A percentile compares a stretch with the other conserved stretches of the same genome.
phyloP scores from a whole-genome alignment of 2,329 filamentous ascomycete genomes.

The Curvularia lunata region DNA sequence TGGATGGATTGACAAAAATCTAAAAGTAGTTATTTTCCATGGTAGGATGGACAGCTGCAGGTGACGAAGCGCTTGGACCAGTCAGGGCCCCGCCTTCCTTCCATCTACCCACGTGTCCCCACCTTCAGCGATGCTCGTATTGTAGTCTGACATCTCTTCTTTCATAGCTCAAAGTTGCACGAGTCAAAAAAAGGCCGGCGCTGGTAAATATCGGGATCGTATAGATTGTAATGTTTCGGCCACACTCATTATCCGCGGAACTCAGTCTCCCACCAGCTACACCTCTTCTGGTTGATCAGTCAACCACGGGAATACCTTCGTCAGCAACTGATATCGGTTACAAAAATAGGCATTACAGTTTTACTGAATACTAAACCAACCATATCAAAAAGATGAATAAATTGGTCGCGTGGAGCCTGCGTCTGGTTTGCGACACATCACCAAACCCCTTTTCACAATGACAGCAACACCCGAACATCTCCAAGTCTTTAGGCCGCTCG shows the following conservation, averaged over 20 bases:
- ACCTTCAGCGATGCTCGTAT: not conserved
- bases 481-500: constrained; percentile 29
- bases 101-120: not conserved
- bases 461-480: constrained; percentile 16
- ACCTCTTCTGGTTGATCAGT: not conserved
- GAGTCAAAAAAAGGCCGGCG: not conserved
- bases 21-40: not conserved
- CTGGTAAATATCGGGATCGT: not conserved
- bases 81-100: not conserved
- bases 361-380: not conserved
- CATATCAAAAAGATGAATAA: not conserved
- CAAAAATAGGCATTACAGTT: not conserved
- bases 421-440: not conserved
- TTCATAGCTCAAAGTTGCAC: not conserved
- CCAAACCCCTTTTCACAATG: constrained; percentile 12
- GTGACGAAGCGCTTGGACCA: not conserved
- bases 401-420: not conserved
- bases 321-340: not conserved
- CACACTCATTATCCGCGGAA: not conserved
- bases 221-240: not conserved
- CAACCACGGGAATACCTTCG: not conserved
- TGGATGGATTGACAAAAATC: not conserved
- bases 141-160: not conserved
- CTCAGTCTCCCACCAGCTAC: not conserved
- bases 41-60: not conserved